Percentiles rank a stretch among this genome's conserved stretches.
Conservation (phyloP, 805 yeast species). For the Kregervanrija delftensis region DNA sequence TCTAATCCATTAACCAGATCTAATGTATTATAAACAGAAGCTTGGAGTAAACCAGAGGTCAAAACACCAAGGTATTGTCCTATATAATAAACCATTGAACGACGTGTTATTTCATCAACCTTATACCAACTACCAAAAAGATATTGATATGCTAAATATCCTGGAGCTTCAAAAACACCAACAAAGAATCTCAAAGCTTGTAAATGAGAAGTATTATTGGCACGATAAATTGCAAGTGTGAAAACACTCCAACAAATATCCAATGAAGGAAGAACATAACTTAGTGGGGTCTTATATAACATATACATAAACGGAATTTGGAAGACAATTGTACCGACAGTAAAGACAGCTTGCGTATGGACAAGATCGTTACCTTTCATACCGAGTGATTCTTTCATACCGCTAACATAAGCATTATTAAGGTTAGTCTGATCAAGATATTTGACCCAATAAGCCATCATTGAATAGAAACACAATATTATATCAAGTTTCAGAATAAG, state of each 20-base stretch:
- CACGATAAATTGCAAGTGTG: slow-evolving; percentile 23
- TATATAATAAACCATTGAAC: slow-evolving; percentile 35
- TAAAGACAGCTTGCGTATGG: slow-evolving; percentile 31
- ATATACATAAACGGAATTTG: slow-evolving; percentile 17
- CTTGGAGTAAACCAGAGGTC: slow-evolving; percentile 38
- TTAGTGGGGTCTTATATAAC: slow-evolving; percentile 12
- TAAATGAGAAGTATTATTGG: slow-evolving; percentile 26
- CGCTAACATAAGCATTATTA: slow-evolving; percentile 63
- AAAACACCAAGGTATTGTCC: slow-evolving; percentile 35
- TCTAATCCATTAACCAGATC: slow-evolving; percentile 40
- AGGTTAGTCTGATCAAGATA: slow-evolving; percentile 46
- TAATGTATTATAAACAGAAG: slow-evolving; percentile 34
- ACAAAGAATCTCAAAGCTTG: slow-evolving; percentile 37
- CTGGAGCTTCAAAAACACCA: slow-evolving; percentile 39
- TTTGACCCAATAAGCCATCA: slow-evolving; percentile 2
- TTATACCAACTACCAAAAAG: slow-evolving; percentile 38
- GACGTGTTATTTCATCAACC: slow-evolving; percentile 34
- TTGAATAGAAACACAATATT: slow-evolving; percentile 1
- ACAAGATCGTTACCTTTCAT: slow-evolving; percentile 44
- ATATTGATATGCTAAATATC: slow-evolving; percentile 34
- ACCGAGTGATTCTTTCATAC: slow-evolving; percentile 49
- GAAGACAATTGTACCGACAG: slow-evolving; percentile 22
- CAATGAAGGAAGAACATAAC: slow-evolving; percentile 16
- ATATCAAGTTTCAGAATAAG: slow-evolving; percentile 3
- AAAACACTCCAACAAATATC: slow-evolving; percentile 27